A percentile compares a stretch with the other conserved stretches of the same genome.
These are phyloP conservation scores for Allomyces macrogynus DNA, from an alignment of 192 early-diverging fungal species.

Conservation along the genomic window DNA sequence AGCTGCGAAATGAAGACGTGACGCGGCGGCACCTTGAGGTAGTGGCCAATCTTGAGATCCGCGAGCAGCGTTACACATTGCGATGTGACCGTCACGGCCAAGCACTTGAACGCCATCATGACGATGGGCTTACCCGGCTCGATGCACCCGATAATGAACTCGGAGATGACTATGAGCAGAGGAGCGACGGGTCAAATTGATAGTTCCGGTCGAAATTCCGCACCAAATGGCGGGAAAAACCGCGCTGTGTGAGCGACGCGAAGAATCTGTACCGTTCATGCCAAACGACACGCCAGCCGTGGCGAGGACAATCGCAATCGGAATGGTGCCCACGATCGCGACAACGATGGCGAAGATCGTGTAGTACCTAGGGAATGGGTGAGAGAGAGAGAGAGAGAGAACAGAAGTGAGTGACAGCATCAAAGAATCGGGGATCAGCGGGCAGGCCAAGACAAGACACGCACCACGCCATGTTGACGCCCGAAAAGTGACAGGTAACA, in stretches of 20 bases:
- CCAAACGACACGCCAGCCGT: constrained; percentile 31
- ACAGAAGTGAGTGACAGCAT: no score
- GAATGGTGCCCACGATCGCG: constrained; percentile 44
- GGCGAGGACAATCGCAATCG: constrained; percentile 62
- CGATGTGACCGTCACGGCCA: constrained; percentile 38
- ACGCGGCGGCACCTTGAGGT: constrained; percentile 65
- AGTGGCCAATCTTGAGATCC: constrained; percentile 58
- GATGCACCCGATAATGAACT: constrained; percentile 65
- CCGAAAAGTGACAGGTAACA: constrained; percentile 25
- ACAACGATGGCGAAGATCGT: constrained; percentile 32
- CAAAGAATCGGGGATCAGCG: no score
- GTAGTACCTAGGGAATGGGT: no score
- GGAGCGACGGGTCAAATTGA: constrained; percentile 7
- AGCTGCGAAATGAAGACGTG: constrained; percentile 61
- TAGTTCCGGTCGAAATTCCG: neutral
- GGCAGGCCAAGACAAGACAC: constrained; percentile 14
- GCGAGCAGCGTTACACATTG: constrained; percentile 6
- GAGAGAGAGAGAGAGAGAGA: no score
- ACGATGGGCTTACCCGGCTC: constrained; percentile 60
- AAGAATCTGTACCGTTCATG: constrained; percentile 26
- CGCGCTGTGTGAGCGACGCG: constrained; percentile 36
- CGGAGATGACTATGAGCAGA: constrained; percentile 34
- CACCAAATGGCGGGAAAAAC: constrained; percentile 54
- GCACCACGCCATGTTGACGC: constrained; percentile 54
- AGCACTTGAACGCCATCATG: constrained; percentile 71